Conservation (phyloP, 768 basidiomycete species). For the Boletus edulis region DNA sequence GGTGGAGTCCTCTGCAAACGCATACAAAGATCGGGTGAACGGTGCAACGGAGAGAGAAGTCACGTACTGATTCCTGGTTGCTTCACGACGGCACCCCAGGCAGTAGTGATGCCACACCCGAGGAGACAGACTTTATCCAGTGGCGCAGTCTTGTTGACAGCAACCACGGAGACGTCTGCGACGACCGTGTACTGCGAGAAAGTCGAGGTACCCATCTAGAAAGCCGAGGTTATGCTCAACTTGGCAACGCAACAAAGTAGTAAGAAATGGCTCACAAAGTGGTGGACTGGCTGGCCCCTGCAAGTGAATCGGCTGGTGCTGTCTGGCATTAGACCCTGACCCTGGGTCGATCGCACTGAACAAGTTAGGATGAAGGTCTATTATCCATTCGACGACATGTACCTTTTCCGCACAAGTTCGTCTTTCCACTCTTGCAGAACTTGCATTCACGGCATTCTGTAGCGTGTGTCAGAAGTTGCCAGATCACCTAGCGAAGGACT, state of each 20-base stretch:
- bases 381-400: not conserved
- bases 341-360: constrained; percentile 88
- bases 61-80: constrained; percentile 81
- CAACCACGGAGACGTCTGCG: constrained; percentile 93
- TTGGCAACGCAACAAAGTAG: not conserved
- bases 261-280: constrained; percentile 66
- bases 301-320: constrained; percentile 83
- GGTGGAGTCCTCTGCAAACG: constrained; percentile 63
- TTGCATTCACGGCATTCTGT: constrained; percentile 94
- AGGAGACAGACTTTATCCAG: constrained; percentile 96
- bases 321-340: constrained; percentile 94
- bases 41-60: not conserved
- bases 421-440: constrained; percentile 98
- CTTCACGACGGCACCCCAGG: constrained; percentile 94
- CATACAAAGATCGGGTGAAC: not conserved
- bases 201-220: constrained; percentile 96
- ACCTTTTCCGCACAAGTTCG: constrained; percentile 97
- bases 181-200: constrained; percentile 99
- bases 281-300: constrained; percentile 82
- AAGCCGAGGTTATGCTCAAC: not conserved
- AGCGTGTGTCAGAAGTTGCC: constrained; percentile 5
- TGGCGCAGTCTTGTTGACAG: constrained; percentile 81
- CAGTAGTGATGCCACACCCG: constrained; percentile 97
- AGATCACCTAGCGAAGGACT: constrained; percentile 7
- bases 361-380: not conserved